Base-by-base conservation (phyloP, 352 stramenopile genomes). In the Phytopythium montanum region DNA sequence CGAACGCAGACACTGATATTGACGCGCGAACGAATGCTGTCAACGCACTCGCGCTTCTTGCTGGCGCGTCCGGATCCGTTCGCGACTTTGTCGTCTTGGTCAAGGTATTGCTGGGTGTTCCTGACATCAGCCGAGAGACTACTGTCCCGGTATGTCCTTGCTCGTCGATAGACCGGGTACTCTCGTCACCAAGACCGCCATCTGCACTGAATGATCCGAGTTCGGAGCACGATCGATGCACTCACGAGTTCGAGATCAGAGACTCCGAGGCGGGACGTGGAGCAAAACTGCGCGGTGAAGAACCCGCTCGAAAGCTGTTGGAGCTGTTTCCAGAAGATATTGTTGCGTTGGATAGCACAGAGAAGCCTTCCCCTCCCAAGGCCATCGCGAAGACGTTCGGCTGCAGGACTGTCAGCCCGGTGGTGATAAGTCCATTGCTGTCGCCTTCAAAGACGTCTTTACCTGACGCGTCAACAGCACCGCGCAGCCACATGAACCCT, bases 51-150 rank as follows among this genome's bases (percentile, higher is more conserved):
- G 60, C 90, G 41, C 69, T 76, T 34, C 63, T 94, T 2, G 81
- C 81, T 16, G 75, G 67, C 0, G 80, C 80, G 0, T 75, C 66
- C 0, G 77, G 69, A 12, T 88, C 80, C 0, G 52, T 90, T 3
- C 61, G 69, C 1, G 80, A 89, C 45, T 86, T 90, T 13, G 61
- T 94, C 5, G 23, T 82, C 13, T 72, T 81, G 4, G 12, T 94
- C 1, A 64, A 63, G 33, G 70, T 94, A 7, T 60, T 94, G 42
- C 56, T 92, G 21, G 77, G 80, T 3, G 65, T 69, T 7, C 64
- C 51, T 6, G 62, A 82, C n/a, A 21, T 34, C 2, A 56, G 29
- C 23, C 53, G 19, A 5, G 25, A 48, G 2, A 0, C 23, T 14
- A 21, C 25, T 2, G 4, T 18, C 1, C 6, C 23, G 51, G 3